These are phyloP conservation scores for Coemansia sp. DNA, from an alignment of 192 early-diverging fungal genomes.

Conservation along the genomic window DNA sequence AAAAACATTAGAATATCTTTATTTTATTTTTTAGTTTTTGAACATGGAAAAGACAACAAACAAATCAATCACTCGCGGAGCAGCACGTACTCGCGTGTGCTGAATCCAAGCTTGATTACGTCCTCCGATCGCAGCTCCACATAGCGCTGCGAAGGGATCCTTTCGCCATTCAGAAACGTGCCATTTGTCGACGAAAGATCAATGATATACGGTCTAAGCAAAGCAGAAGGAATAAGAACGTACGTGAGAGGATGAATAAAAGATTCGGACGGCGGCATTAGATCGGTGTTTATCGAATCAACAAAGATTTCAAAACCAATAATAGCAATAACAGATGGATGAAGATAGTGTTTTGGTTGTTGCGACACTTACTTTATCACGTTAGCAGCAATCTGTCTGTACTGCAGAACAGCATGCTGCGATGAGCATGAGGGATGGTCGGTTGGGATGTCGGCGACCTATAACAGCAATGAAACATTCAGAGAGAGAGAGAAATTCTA, in stretches of 20 bases:
- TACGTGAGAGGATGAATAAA: neutral
- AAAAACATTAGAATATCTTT: neutral
- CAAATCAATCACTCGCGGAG: conserved; percentile 59
- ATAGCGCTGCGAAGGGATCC: conserved; percentile 74
- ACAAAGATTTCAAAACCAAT: neutral
- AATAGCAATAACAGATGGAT: neutral
- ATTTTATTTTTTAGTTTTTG: neutral
- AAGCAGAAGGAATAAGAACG: neutral
- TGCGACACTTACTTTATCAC: conserved; percentile 23
- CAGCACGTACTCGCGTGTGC: conserved; percentile 89
- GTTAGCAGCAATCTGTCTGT: conserved; percentile 61
- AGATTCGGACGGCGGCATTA: no score
- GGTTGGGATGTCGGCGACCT: conserved; percentile 86
- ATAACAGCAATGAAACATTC: conserved; percentile 26
- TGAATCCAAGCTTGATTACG: conserved; percentile 86
- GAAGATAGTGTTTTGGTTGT: neutral
- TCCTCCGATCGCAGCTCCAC: conserved; percentile 82
- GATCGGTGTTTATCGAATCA: no score
- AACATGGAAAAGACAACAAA: neutral
- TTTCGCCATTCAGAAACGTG: conserved; percentile 79
- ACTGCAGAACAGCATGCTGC: conserved; percentile 94
- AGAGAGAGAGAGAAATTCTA: neutral
- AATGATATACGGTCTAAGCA: conserved; percentile 83
- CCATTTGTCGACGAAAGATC: conserved; percentile 93
- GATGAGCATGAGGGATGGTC: conserved; percentile 95